Percentiles rank a stretch among this genome's conserved stretches.
Evolutionary conservation across 2,329 filamentous ascomycete genomes (phyloP).

Genomic region (Trichoderma semiorbis): DNA sequence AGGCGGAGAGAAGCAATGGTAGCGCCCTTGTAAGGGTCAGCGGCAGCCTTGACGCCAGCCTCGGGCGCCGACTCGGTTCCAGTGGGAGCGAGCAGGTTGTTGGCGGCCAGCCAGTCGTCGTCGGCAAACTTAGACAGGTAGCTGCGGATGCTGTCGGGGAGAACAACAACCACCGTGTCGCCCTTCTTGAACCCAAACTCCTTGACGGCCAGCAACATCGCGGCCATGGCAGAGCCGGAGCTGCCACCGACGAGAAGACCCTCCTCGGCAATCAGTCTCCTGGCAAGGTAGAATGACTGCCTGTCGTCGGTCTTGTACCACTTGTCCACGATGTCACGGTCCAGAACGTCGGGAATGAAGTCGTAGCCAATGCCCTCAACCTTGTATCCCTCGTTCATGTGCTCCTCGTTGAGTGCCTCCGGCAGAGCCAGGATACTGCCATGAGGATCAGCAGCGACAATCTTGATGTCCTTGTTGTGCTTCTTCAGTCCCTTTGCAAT

Average conservation of each 20-base stretch:
- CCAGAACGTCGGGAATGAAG: slow-evolving; percentile 91
- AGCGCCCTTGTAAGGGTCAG: slow-evolving; percentile 71
- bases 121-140: slow-evolving; percentile 98
- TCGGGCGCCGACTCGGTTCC: slow-evolving; percentile 46
- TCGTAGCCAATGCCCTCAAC: slow-evolving; percentile 99
- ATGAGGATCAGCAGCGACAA: slow-evolving; percentile 88
- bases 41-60: slow-evolving; percentile 37
- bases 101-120: slow-evolving; percentile 97
- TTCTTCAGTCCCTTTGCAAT: slow-evolving; percentile 81
- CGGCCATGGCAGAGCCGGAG: slow-evolving; percentile 87
- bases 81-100: slow-evolving; percentile 69
- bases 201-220: slow-evolving; percentile 70
- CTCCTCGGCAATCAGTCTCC: slow-evolving; percentile 88
- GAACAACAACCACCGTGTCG: slow-evolving; percentile 83
- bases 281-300: slow-evolving; percentile 86
- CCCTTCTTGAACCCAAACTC: slow-evolving; percentile 75
- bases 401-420: slow-evolving; percentile 71
- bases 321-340: slow-evolving; percentile 74
- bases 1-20: slow-evolving; percentile 81
- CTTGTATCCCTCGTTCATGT: slow-evolving; percentile 84
- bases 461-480: slow-evolving; percentile 79
- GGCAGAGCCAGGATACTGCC: slow-evolving; percentile 89
- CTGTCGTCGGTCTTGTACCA: slow-evolving; percentile 99
- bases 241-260: slow-evolving; percentile 90
- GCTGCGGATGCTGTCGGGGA: slow-evolving; percentile 94